A percentile compares a stretch with the other conserved stretches of the same genome.
phyloP scores from a whole-genome alignment of 2,329 filamentous ascomycete species.

The Xylaria sp. region DNA sequence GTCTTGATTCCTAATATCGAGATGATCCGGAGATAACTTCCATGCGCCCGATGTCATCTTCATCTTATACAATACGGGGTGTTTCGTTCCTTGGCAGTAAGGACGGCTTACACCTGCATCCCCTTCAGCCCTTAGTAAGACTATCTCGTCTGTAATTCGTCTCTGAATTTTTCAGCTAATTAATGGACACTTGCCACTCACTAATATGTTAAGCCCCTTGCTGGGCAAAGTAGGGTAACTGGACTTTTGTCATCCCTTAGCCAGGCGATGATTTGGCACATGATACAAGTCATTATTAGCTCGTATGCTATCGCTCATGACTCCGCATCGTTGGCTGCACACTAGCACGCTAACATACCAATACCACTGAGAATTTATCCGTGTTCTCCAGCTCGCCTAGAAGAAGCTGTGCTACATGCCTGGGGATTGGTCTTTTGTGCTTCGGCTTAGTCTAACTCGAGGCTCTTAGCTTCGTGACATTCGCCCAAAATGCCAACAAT shows the following conservation, averaged over 20 bases:
- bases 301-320: conserved; percentile 22
- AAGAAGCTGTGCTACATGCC: conserved; percentile 24
- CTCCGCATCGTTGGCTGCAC: conserved; percentile 37
- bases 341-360: conserved; percentile 40
- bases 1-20: background rate
- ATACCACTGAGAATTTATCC: conserved; percentile 23
- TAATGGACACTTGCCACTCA: background rate
- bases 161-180: background rate
- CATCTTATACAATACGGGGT: background rate
- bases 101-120: background rate
- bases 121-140: background rate
- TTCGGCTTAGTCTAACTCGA: conserved; percentile 17
- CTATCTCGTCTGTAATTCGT: background rate
- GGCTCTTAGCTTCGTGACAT: conserved; percentile 27
- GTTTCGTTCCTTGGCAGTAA: background rate
- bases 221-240: conserved; percentile 2
- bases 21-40: background rate
- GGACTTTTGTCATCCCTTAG: conserved; percentile 17
- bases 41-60: background rate
- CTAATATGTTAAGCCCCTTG: conserved; percentile 15
- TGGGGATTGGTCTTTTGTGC: conserved; percentile 20
- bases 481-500: conserved; percentile 24
- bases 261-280: conserved; percentile 35
- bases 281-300: conserved; percentile 33
- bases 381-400: conserved; percentile 1